Conservation (phyloP, 2,329 filamentous ascomycete genomes). For the Alternaria novae-zelandiae region DNA sequence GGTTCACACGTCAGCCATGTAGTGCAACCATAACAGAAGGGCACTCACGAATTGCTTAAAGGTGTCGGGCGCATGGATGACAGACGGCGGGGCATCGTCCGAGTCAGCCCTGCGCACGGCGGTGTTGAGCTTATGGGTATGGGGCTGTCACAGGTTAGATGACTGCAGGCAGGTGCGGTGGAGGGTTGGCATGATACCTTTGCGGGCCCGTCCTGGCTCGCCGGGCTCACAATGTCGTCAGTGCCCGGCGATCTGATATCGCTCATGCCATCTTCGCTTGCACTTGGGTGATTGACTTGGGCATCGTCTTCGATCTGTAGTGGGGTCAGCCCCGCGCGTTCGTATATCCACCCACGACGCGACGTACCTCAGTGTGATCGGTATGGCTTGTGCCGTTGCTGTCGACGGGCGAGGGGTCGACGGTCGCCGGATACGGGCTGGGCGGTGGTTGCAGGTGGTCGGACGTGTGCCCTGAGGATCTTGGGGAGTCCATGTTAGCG, state of each 20-base stretch:
- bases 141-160: constrained; percentile 37
- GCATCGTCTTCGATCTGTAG: constrained; percentile 74
- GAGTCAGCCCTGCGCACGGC: constrained; percentile 57
- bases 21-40: constrained; percentile 32
- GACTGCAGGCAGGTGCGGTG: neutral
- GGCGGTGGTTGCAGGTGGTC: constrained; percentile 57
- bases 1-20: constrained; percentile 35
- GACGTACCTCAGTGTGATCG: constrained; percentile 71
- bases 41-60: constrained; percentile 76
- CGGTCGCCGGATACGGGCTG: constrained; percentile 65
- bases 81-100: constrained; percentile 82
- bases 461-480: constrained; percentile 52
- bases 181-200: constrained; percentile 30
- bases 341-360: neutral
- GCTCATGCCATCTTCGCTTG: constrained; percentile 46
- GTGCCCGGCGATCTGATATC: constrained; percentile 48
- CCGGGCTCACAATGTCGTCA: constrained; percentile 46
- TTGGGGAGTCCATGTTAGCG: constrained; percentile 43
- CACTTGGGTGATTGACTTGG: constrained; percentile 61
- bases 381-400: constrained; percentile 84
- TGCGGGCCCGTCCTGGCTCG: constrained; percentile 38
- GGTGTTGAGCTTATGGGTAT: constrained; percentile 56
- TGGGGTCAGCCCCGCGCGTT: constrained; percentile 30
- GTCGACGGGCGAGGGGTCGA: constrained; percentile 83
- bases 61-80: constrained; percentile 87